Base-by-base conservation (phyloP, 2,329 filamentous ascomycete genomes). In the Paraphoma chrysanthemicola region DNA sequence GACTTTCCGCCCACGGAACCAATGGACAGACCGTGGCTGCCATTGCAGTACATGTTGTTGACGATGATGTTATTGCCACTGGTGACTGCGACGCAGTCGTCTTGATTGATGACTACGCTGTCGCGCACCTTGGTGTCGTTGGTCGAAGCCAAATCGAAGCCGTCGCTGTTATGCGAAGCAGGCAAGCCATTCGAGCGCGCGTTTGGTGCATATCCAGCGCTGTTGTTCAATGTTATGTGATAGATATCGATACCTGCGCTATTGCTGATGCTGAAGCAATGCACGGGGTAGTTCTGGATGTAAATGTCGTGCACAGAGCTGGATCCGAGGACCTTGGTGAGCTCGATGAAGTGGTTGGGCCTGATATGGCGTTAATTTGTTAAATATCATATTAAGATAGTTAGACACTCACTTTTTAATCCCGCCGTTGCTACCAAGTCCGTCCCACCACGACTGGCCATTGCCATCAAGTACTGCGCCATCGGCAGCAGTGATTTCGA, bases 11-110 rank as follows among this genome's bases (percentile, higher is more conserved):
- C 84, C 3, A 87, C 81, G 2, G 81, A 84, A 23, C 84, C 84
- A 62, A 88, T 85, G 39, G 82, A 84, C 2, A 88, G 74, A 42
- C 84, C 85, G 63, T 85, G 83, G 16, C 82, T 81, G 16, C 82
- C 81, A 2, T 77, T 76, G 67, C 82, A 84, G 23, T 77, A 70
- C 42, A 77, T 77, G 48, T 77, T 77, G 14, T 50, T 56, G 31
- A 71, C 63, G 1, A 50, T 49, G 43, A 74, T 67, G 43, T 68
- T 61, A 28, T 76, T 79, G 46, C 84, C 83, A 3, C 81, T 84
- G 70, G 85, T 86, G 54, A 86, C 73, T 7, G 84, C 84, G 1
- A 86, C 70, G 59, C 84, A 86, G 64, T 86, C 84, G 57, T 86
- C 84, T 69, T 86, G 84, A 73, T 86, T 86, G 60, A 81, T 75